Conservation (phyloP, 257 asterid genomes). For the Nicotiana paniculata region DNA sequence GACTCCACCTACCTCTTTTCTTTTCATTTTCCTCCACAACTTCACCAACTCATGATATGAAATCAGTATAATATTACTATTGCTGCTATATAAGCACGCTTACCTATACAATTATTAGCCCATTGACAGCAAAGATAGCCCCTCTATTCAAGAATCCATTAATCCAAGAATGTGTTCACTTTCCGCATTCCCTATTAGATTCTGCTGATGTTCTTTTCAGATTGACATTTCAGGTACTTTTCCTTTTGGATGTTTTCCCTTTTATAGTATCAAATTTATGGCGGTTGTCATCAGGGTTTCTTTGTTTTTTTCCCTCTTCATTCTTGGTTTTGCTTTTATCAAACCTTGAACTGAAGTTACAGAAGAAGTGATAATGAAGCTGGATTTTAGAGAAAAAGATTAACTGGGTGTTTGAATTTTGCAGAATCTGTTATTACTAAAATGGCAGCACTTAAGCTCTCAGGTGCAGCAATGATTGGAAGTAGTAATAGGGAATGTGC, state of each 20-base stretch:
- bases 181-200: neutral
- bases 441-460: constrained; percentile 20
- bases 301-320: neutral
- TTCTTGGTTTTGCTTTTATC: neutral
- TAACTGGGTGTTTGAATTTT: neutral
- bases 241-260: neutral
- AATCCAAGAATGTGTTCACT: neutral
- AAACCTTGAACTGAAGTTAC: neutral
- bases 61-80: neutral
- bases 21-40: neutral
- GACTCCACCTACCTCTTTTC: neutral
- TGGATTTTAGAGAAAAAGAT: neutral
- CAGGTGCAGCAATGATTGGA: constrained; percentile 8
- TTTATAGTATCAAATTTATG: neutral
- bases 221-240: neutral
- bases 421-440: constrained; percentile 1
- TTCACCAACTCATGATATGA: neutral
- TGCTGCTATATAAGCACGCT: neutral
- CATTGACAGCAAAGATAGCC: neutral
- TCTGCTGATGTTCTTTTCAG: neutral
- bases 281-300: neutral
- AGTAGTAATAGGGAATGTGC: constrained; percentile 4
- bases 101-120: neutral
- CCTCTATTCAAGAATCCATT: neutral
- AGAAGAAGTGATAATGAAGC: neutral